Evolutionary conservation across 768 basidiomycete species (phyloP).

Genomic region (Xerocomellus chrysenteron): DNA sequence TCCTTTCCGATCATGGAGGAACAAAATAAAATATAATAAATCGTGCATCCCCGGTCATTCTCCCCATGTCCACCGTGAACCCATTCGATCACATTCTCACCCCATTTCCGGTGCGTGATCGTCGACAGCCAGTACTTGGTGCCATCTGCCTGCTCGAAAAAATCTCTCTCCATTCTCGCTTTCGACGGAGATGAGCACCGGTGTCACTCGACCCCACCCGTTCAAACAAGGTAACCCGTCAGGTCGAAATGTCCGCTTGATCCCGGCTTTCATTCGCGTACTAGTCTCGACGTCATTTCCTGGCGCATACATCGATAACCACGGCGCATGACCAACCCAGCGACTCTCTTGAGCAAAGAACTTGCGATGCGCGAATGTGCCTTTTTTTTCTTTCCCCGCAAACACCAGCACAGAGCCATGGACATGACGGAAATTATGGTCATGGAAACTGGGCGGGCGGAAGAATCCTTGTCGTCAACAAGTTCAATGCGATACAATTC

Average conservation of each 20-base stretch:
- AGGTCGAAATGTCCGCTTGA: no score
- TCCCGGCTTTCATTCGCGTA: neutral
- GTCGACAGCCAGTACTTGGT: neutral
- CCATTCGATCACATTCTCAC: neutral
- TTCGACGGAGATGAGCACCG: neutral
- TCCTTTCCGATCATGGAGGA: neutral
- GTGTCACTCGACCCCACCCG: no score
- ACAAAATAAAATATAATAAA: neutral
- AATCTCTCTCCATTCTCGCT: no score
- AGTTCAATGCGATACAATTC: neutral
- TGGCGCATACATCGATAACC: conserved; percentile 2
- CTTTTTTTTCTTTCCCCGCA: neutral
- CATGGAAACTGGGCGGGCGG: neutral
- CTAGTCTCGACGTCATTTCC: conserved; percentile 1
- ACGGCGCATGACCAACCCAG: conserved; percentile 13
- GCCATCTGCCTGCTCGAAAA: no score
- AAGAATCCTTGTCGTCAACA: neutral
- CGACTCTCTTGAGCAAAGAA: conserved; percentile 1
- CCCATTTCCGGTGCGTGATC: neutral
- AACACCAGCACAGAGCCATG: neutral
- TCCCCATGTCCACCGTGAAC: neutral
- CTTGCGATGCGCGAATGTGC: neutral
- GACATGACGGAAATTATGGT: conserved; percentile 16
- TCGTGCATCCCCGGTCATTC: neutral
- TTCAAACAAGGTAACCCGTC: no score